A percentile compares a stretch with the other conserved stretches of the same genome.
Evolutionary conservation across 805 yeast genomes (phyloP).

Genomic region (Cyberlindnera galapagoensis): DNA sequence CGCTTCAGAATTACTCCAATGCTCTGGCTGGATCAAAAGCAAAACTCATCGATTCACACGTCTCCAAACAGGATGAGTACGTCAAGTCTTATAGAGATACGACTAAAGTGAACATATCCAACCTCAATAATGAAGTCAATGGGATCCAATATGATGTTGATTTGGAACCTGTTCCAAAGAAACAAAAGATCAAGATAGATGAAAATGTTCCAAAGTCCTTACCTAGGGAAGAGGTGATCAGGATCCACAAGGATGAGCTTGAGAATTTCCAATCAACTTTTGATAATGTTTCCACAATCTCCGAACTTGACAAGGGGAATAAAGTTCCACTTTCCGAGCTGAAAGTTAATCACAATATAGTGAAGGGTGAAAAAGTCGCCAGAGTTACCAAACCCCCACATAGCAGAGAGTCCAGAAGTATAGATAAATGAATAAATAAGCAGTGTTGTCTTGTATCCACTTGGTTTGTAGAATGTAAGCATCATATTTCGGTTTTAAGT

Average conservation of each 20-base stretch:
- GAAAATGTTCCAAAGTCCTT: conserved; percentile 9
- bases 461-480: no score
- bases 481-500: no score
- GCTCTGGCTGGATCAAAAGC: conserved; percentile 12
- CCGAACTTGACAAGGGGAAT: no score
- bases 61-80: conserved; percentile 7
- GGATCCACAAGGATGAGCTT: conserved; percentile 1
- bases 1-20: conserved; percentile 9
- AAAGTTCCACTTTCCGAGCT: no score
- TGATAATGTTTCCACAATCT: no score
- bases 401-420: no score
- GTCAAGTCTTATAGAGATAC: conserved; percentile 5
- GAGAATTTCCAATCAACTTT: no score
- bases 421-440: no score
- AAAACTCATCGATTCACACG: conserved; percentile 13
- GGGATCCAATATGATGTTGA: conserved; percentile 8
- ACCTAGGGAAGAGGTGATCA: conserved; percentile 1
- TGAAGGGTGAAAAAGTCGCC: no score
- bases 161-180: conserved; percentile 14
- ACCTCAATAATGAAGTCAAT: conserved; percentile 5
- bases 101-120: conserved; percentile 3
- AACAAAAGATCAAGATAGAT: conserved; percentile 12
- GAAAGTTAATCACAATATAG: no score
- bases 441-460: no score
- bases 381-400: no score